These are phyloP conservation scores for Chlamydomonas schloesseri DNA, from an alignment of 139 green algal species.

Conservation along the genomic window DNA sequence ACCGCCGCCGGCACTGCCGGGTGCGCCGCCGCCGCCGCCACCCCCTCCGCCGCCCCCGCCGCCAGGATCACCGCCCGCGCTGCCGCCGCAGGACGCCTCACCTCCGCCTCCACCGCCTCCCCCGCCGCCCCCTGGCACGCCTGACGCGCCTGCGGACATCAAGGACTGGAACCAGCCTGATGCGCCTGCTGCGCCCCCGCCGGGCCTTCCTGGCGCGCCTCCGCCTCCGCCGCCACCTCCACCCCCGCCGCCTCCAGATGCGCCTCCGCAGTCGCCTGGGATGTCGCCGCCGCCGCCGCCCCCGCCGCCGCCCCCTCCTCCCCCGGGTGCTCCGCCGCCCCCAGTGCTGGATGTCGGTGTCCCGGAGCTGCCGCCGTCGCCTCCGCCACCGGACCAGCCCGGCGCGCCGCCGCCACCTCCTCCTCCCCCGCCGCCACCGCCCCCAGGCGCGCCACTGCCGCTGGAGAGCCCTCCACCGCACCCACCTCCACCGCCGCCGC, in stretches of 20 bases:
- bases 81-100: not conserved
- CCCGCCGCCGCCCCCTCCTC: not conserved
- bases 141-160: not conserved
- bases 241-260: slow-evolving; percentile 1
- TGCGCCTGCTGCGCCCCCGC: not conserved
- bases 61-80: not conserved
- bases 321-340: not conserved
- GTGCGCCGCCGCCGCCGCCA: not conserved
- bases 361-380: not conserved
- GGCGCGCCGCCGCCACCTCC: not conserved
- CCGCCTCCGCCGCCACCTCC: slow-evolving; percentile 7
- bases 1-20: not conserved
- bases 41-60: not conserved
- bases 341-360: not conserved
- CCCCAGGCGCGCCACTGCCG: not conserved
- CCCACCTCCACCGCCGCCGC: slow-evolving; percentile 9
- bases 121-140: not conserved
- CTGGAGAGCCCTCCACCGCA: not conserved
- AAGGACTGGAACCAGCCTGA: not conserved
- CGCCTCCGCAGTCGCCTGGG: too few species aligned
- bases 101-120: not conserved
- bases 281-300: not conserved
- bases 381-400: not conserved
- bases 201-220: not conserved
- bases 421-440: not conserved